These are phyloP conservation scores for Fusarium agapanthi DNA, from an alignment of 2,329 filamentous ascomycete species.

Conservation along the genomic window DNA sequence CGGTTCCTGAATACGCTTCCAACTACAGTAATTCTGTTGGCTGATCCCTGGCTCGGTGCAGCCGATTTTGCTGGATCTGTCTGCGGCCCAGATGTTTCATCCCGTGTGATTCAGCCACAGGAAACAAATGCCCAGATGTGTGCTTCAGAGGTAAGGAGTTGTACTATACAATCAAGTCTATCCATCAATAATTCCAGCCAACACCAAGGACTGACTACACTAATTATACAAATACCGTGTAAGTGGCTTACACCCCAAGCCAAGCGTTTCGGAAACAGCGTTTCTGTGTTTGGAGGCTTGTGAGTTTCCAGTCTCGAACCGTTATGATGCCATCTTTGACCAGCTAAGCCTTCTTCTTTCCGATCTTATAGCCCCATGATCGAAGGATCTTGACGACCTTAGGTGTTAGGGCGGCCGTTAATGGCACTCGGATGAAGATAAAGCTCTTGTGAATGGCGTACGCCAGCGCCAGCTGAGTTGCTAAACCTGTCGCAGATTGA, in stretches of 20 bases:
- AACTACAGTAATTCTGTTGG: conserved; percentile 3
- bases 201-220: background rate
- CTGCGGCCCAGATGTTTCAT: conserved; percentile 3
- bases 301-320: conserved; percentile 15
- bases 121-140: background rate
- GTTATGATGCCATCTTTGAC: conserved; percentile 8
- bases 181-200: conserved; percentile 6
- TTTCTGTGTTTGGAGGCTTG: conserved; percentile 7
- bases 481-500: conserved; percentile 58
- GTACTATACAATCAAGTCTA: conserved; percentile 19
- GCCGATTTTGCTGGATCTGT: conserved; percentile 8
- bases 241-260: conserved; percentile 2
- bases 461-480: conserved; percentile 88
- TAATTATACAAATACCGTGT: conserved; percentile 21
- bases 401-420: conserved; percentile 89
- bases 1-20: conserved; percentile 11
- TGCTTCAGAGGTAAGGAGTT: background rate
- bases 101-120: background rate
- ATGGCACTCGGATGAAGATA: conserved; percentile 92
- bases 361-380: conserved; percentile 94
- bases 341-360: conserved; percentile 64
- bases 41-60: conserved; percentile 11
- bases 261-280: conserved; percentile 14
- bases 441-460: conserved; percentile 99
- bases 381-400: conserved; percentile 92